Base-by-base conservation (phyloP, 2,329 filamentous ascomycete genomes). In the Exophiala dermatitidis region DNA sequence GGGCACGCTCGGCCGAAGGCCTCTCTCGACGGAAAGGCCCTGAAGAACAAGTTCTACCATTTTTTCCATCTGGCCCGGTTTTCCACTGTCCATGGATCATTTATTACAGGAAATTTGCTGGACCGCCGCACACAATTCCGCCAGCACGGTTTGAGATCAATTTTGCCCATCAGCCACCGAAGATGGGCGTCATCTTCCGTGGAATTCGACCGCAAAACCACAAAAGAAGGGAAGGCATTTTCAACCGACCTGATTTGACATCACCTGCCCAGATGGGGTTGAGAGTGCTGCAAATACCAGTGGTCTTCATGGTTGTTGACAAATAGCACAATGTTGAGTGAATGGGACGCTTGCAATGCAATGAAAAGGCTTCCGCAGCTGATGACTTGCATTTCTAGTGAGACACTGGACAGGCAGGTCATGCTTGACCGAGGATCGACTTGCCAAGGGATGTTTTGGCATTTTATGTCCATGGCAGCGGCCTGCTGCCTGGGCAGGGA, bases 311-410 rank as follows among this genome's bases (percentile, higher is more conserved):
- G 49, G 30, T 28, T 53, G 19, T 53, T 47, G 32, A 47, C 42
- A 43, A 46, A 42, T 50, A 50, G 42, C 29, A 42, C 31, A 38
- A 51, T 45, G 50, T 38, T 47, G 44, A 53, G 38, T 47, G 44
- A 53, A 57, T 26, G 48, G 50, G 37, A 55, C 55, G 55, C 55
- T 58, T 58, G 55, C 55, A 55, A 58, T 58, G 55, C 55, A 57
- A 30, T 49, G 40, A 48, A 47, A 53, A 26, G 30, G 48, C 50
- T 47, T 34, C 46, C 48, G 55, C 48, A 54, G 55, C 38, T 43
- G 44, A 50, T 46, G 42, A 41, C 19, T 31, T 46, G 49, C 36
- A 41, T 12, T 31, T 46, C 42, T 56, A 45, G 32, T 53, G 46
- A 40, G 46, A 53, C 52, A 50, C 54, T 44, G 50, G 32, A 38